Base-by-base conservation (phyloP, 2,329 filamentous ascomycete genomes). In the Pyrenochaeta sp. region DNA sequence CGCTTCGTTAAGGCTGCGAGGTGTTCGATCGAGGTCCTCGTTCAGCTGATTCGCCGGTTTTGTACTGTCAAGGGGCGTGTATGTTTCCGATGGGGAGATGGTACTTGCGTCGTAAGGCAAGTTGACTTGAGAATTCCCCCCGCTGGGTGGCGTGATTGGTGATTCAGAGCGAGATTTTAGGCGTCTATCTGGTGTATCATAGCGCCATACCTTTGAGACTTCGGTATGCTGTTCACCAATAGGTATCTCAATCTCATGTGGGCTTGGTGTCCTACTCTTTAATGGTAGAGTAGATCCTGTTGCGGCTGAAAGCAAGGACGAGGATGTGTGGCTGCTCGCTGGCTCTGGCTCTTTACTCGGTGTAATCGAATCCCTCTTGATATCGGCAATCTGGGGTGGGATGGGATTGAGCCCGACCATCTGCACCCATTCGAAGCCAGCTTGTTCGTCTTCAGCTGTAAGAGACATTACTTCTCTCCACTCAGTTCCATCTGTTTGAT, bases 391-490 rank as follows among this genome's bases (percentile, higher is more conserved):
- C 33, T 79, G 78, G 35, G 87, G 87, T 18, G 87, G 87, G 30
- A 87, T 78, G 23, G 88, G 88, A 30, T 80, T 79, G 27, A 84
- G 75, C n/a, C 87, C 86, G n/a, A 98, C 79, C 76, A 97, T 91
- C 33, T 90, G 85, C 32, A 97, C 80, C 95, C 95, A 99, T 75
- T 98, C 95, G 14, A 85, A 79, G 5, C 89, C 87, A 54, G 92
- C 87, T 50, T 91, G 88, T 57, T 92, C 88, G 68, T 91, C 86
- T 47, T 93, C 89, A 2, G 90, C 86, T 9, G 82, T 85, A 14
- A 98, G 81, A n/a, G 86, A 88, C 53, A 98, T 80, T 6, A 96
- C 79, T 76, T 99, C 93, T 57, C 88, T 88, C 93, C 94, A 98
- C 60, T 90, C 86, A 46, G 83, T 76, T 18, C 81, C 80, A 41